Base-by-base conservation (phyloP, 768 basidiomycete species). In the Omphalotus guepiniiformis region DNA sequence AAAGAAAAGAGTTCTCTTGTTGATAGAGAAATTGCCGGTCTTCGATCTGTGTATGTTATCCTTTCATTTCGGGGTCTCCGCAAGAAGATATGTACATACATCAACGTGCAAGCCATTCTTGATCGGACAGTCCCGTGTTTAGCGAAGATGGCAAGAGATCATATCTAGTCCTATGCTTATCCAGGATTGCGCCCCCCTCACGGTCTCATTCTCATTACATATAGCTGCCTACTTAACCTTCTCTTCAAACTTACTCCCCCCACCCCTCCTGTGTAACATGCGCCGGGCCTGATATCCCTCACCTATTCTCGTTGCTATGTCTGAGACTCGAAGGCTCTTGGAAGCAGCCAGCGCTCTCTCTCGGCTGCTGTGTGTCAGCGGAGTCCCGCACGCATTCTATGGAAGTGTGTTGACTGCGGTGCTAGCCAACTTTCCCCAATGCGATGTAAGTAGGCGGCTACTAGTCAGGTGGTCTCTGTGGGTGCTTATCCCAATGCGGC, bases 291-390 rank as follows among this genome's bases (percentile, higher is more conserved):
- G 61, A 54, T 63, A 49, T 58, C 61, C 48, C 45, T 56, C 58
- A 55, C 53, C 55, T 53, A 49, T 57, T 59, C 45, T 47, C 51
- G 36, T 43, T 44, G 64, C 55, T 53, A 87, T 87, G 83, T 75
- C 80, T 58, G 84, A 89, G 57, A 85, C 83, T 44, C 70, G 73
- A 58, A 75, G 88, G 63, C 79, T 91, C 55, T 65, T 91, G 59
- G 82, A 88, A 63, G 88, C 89, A 28, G 88, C 90, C 30, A 66
- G 71, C 39, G 80, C 84, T 49, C 84, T 93, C 63, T 90, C 88
- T 25, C 67, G 68, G 48, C 66, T 83, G 48, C 79, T 93, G 42
- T 67, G 59, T 52, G 65, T 72, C 28, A 68, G 71, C 29, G 70
- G 69, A 49, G 78, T 90, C 44, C 80, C 85, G 8, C 89, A 93